Conservation (phyloP, 192 early-diverging fungal genomes). For the Backusella tuberculispora region DNA sequence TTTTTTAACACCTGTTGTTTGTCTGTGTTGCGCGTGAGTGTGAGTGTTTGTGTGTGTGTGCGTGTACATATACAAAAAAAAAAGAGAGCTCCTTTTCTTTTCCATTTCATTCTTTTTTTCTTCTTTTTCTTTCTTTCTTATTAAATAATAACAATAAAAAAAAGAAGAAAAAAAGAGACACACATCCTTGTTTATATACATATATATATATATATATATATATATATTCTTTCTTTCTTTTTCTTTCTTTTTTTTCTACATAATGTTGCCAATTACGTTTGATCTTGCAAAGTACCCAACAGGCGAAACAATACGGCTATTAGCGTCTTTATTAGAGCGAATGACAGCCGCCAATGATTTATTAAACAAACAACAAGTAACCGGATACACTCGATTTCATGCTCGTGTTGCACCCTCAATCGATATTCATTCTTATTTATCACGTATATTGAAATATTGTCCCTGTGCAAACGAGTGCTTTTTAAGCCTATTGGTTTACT, state of each 20-base stretch:
- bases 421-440: constrained; percentile 82
- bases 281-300: constrained; percentile 64
- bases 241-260: not conserved
- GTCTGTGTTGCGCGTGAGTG: too few relatives aligned
- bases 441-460: constrained; percentile 92
- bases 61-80: too few relatives aligned
- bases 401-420: constrained; percentile 91
- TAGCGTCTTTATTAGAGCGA: constrained; percentile 62
- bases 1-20: too few relatives aligned
- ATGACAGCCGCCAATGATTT: constrained; percentile 68
- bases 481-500: constrained; percentile 83
- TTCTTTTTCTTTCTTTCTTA: too few relatives aligned
- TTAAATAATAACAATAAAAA: too few relatives aligned
- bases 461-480: constrained; percentile 93
- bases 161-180: too few relatives aligned
- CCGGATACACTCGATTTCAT: constrained; percentile 80
- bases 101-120: too few relatives aligned
- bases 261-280: constrained; percentile 43
- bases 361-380: constrained; percentile 36
- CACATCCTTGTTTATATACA: too few relatives aligned
- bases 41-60: too few relatives aligned
- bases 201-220: too few relatives aligned
- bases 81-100: too few relatives aligned
- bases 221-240: too few relatives aligned
- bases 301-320: constrained; percentile 61